A percentile compares a stretch with the other conserved stretches of the same genome.
Evolutionary conservation across 192 early-diverging fungal species (phyloP).

Genomic region (Jimgerdemannia lactiflua): DNA sequence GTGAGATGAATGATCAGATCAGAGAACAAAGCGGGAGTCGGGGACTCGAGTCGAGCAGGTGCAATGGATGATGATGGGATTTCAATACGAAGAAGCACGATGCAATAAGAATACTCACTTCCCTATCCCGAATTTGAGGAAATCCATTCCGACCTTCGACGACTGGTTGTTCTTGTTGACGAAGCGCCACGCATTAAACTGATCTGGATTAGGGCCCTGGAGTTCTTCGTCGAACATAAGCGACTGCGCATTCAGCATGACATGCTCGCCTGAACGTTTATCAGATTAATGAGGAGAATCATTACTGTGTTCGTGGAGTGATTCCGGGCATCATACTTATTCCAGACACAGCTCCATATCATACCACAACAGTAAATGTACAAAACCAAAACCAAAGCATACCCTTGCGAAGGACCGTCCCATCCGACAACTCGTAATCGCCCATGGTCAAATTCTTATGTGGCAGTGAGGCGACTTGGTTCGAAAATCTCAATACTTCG

Average conservation of each 20-base stretch:
- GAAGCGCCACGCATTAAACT: conserved; percentile 40
- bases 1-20: no score
- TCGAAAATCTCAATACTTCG: conserved; percentile 31
- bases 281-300: no score
- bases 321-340: no score
- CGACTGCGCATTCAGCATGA: conserved; percentile 9
- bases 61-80: no score
- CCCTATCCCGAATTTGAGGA: conserved; percentile 38
- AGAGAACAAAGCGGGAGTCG: no score
- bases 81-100: no score
- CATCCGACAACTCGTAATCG: conserved; percentile 24
- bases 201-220: conserved; percentile 26
- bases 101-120: no score
- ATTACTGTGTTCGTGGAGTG: no score
- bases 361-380: neutral
- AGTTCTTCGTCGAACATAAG: conserved; percentile 2
- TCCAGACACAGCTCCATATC: neutral
- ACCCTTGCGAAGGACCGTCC: conserved; percentile 27
- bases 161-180: conserved; percentile 27
- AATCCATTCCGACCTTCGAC: conserved; percentile 29
- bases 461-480: conserved; percentile 10
- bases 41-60: no score
- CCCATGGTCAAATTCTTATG: conserved; percentile 18
- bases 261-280: conserved; percentile 3
- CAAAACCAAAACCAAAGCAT: no score